Conservation (phyloP, 2,329 filamentous ascomycete species). For the Sporothrix schenckii region DNA sequence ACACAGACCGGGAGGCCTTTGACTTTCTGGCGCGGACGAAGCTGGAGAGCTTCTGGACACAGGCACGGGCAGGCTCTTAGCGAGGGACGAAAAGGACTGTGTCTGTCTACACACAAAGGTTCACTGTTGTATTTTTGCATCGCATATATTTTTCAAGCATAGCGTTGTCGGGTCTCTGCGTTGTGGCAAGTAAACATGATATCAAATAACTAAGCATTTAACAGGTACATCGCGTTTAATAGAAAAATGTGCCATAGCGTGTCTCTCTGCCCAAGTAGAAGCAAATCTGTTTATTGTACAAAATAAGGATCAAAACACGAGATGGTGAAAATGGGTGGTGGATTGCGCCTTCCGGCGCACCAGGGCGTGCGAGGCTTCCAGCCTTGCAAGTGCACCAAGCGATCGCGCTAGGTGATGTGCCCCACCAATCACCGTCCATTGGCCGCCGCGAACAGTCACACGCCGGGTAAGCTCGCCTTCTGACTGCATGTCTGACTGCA, state of each 20-base stretch:
- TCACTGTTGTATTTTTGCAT: neutral
- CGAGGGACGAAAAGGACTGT: neutral
- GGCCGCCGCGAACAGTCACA: conserved; percentile 21
- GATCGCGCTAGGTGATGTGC: neutral
- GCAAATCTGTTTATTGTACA: no score
- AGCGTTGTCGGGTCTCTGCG: conserved; percentile 3
- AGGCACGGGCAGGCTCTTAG: conserved; percentile 63
- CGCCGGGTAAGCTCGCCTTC: conserved; percentile 17
- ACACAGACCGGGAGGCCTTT: conserved; percentile 86
- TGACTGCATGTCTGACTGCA: neutral
- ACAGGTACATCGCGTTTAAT: neutral
- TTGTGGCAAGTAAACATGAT: neutral
- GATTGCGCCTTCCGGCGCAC: neutral
- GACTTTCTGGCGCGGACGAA: conserved; percentile 78
- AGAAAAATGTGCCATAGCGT: neutral
- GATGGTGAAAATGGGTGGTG: neutral
- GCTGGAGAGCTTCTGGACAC: conserved; percentile 93
- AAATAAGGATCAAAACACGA: neutral
- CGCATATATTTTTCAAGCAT: conserved; percentile 1
- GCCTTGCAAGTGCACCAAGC: neutral
- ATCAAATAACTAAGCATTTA: conserved; percentile 13
- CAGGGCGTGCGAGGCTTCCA: neutral
- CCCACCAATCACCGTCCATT: conserved; percentile 6
- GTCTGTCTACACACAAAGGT: neutral
- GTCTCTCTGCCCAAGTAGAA: neutral